Conservation (phyloP, 441 rosid genomes). For the Cnidoscolus chayamansa region DNA sequence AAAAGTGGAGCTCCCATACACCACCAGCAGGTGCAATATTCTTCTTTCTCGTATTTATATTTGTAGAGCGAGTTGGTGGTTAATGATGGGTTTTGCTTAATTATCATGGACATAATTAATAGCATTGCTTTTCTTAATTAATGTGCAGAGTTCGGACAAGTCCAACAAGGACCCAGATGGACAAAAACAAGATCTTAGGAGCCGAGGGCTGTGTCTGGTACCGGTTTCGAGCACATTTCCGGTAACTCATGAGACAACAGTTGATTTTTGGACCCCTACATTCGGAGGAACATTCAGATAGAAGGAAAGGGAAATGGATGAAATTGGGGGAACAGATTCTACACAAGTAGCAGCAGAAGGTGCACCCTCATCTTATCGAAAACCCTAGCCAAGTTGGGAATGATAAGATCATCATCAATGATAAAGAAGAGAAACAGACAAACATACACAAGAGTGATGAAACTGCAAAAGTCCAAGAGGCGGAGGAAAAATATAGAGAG, state of each 20-base stretch:
- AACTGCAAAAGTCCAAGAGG: no score
- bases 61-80: no score
- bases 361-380: conserved; percentile 23
- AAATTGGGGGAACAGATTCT: conserved; percentile 31
- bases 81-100: no score
- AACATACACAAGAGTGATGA: conserved; percentile 7
- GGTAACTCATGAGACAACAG: conserved; percentile 74
- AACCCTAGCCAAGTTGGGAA: conserved; percentile 46
- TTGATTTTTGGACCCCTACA: conserved; percentile 92
- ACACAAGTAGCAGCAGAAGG: conserved; percentile 11
- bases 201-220: conserved; percentile 86
- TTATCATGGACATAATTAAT: no score
- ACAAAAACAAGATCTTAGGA: conserved; percentile 76
- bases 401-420: conserved; percentile 18
- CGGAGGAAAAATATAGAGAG: no score
- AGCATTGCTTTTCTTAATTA: not conserved
- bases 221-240: conserved; percentile 93
- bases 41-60: conserved; percentile 2
- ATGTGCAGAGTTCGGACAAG: conserved; percentile 52
- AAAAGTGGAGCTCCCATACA: conserved; percentile 80
- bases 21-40: conserved; percentile 62
- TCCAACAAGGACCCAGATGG: conserved; percentile 50
- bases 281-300: conserved; percentile 92
- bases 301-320: conserved; percentile 18
- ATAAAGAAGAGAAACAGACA: conserved; percentile 18